Base-by-base conservation (phyloP, 257 asterid species). In the Nicotiana knightiana region DNA sequence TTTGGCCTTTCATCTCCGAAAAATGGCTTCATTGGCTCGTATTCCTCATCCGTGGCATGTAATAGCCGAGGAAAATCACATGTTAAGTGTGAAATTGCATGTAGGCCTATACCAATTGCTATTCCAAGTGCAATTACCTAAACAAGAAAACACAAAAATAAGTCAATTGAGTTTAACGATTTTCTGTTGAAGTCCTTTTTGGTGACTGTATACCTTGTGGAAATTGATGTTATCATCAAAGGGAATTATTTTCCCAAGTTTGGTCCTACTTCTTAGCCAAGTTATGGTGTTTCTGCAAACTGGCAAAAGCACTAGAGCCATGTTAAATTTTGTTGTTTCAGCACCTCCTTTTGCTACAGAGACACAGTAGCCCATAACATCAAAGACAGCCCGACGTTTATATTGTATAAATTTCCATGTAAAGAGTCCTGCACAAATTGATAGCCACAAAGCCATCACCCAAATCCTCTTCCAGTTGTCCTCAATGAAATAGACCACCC, bases 11-110 rank as follows among this genome's bases (percentile, higher is more conserved):
- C 83, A 7, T 83, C 86, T 6, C 86, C 86, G 0, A 83, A 83
- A 53, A 68, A 85, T 10, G 82, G 84, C 86, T 85, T 84, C 86
- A 85, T 75, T 55, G 86, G 88, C 66, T 80, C 86, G 8, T 85
- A 85, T 81, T 85, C 84, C 37, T 75, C 86, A 75, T 57, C 68
- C 9, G 73, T 83, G 6, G 83, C 86, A 43, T 83, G 82, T 55
- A 83, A 16, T n/a, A 83, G 71, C 18, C 86, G 77, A 0, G 86
- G 86, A 11, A 83, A 83, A 57, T 83, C 86, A 39, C 86, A 83
- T 58, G 86, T 59, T 46, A 83, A 83, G 67, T 83, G 86, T 46
- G 79, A 51, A 64, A 83, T 78, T 28, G 82, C 86, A 77, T 83
- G 86, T 3, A 83, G 62, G 18, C 86, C 86, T 30, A 83, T 80